These are phyloP conservation scores for Boletales sp. DNA, from an alignment of 768 basidiomycete genomes.

Conservation along the genomic window DNA sequence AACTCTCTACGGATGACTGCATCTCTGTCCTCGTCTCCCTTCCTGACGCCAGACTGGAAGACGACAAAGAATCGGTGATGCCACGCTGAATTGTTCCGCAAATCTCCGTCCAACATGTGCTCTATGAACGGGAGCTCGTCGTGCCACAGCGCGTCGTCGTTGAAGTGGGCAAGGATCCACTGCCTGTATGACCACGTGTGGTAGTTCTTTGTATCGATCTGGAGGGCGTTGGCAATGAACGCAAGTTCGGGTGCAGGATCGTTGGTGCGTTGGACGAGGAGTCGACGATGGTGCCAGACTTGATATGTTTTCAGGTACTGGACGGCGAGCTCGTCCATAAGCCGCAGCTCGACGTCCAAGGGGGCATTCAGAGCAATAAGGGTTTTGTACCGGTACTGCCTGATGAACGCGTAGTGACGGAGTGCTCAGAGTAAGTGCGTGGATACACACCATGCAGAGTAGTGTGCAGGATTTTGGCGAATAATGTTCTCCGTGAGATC, in stretches of 20 bases:
- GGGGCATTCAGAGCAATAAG: slow-evolving; percentile 63
- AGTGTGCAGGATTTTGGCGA: slow-evolving; percentile 91
- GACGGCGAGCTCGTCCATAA: slow-evolving; percentile 87
- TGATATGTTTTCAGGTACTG: slow-evolving; percentile 93
- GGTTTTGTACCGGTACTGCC: slow-evolving; percentile 95
- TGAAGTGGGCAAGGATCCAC: slow-evolving; percentile 87
- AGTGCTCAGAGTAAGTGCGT: not conserved
- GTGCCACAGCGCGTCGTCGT: slow-evolving; percentile 65
- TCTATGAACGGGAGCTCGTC: slow-evolving; percentile 77
- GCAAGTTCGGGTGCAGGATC: slow-evolving; percentile 64
- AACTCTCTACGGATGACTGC: slow-evolving; percentile 66
- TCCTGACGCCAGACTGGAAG: slow-evolving; percentile 60
- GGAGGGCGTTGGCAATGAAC: slow-evolving; percentile 73
- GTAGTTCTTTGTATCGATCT: slow-evolving; percentile 90
- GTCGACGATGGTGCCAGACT: slow-evolving; percentile 92
- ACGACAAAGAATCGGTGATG: slow-evolving; percentile 91
- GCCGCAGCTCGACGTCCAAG: slow-evolving; percentile 69
- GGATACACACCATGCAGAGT: slow-evolving; percentile 81
- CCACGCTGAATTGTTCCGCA: slow-evolving; percentile 98
- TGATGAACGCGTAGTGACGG: slow-evolving; percentile 28
- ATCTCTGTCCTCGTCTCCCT: slow-evolving; percentile 59
- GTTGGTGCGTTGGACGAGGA: slow-evolving; percentile 58
- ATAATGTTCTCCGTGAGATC: slow-evolving; percentile 88
- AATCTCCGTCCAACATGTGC: slow-evolving; percentile 63
- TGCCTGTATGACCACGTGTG: slow-evolving; percentile 99